Evolutionary conservation across 495 filamentous ascomycete genomes (phyloP).

Genomic region (Acidiella bohemica): DNA sequence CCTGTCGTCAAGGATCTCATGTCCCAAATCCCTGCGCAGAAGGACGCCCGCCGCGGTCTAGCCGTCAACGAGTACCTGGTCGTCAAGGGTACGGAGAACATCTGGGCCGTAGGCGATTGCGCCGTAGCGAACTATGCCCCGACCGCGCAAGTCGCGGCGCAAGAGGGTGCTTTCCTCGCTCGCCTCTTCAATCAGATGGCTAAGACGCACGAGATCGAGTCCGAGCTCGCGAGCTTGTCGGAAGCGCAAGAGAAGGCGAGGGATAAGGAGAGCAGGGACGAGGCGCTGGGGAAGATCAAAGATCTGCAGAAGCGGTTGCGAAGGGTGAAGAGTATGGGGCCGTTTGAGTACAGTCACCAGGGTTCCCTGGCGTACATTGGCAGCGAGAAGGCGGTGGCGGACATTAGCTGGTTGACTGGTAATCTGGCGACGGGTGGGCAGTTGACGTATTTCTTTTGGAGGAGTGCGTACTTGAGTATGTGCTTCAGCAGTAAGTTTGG

Average conservation of each 20-base stretch:
- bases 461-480: slow-evolving; percentile 96
- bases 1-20: slow-evolving; percentile 82
- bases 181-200: slow-evolving; percentile 97
- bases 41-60: slow-evolving; percentile 85
- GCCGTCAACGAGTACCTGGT: slow-evolving; percentile 97
- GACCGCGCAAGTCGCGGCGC: slow-evolving; percentile 88
- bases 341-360: slow-evolving; percentile 97
- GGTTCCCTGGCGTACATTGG: slow-evolving; percentile 95
- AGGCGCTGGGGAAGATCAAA: slow-evolving; percentile 59
- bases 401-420: slow-evolving; percentile 94
- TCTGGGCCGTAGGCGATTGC: slow-evolving; percentile 88
- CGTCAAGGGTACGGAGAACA: slow-evolving; percentile 87
- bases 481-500: slow-evolving; percentile 84
- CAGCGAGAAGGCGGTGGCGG: slow-evolving; percentile 91
- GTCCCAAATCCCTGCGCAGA: slow-evolving; percentile 81
- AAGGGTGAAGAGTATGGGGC: slow-evolving; percentile 81
- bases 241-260: slow-evolving; percentile 53
- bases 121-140: slow-evolving; percentile 93
- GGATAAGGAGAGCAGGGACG: slow-evolving; percentile 40
- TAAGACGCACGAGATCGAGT: slow-evolving; percentile 69
- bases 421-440: slow-evolving; percentile 74
- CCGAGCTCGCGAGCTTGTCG: slow-evolving; percentile 47
- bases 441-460: slow-evolving; percentile 71
- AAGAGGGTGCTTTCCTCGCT: slow-evolving; percentile 92
- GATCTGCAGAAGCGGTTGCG: slow-evolving; percentile 71